Evolutionary conservation across 2,329 filamentous ascomycete genomes (phyloP).

Genomic region (Talaromyces piceae): DNA sequence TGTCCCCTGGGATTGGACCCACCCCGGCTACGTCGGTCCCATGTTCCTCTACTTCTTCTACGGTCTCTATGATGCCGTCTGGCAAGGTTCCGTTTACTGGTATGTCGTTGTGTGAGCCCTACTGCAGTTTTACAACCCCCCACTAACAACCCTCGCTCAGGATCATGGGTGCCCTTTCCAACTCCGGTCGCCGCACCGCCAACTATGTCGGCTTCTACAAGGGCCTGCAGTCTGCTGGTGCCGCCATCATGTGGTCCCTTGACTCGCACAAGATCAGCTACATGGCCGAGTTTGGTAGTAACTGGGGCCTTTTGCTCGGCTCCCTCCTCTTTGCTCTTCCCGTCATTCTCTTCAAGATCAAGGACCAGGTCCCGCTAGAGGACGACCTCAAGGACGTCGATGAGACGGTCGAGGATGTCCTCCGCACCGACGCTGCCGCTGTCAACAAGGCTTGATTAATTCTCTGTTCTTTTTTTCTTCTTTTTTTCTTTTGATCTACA

Average conservation of each 20-base stretch:
- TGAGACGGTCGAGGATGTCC: constrained; percentile 67
- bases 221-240: constrained; percentile 70
- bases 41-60: constrained; percentile 47
- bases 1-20: constrained; percentile 13
- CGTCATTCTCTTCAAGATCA: constrained; percentile 66
- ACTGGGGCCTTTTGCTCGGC: constrained; percentile 57
- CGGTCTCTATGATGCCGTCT: constrained; percentile 58
- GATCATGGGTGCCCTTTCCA: constrained; percentile 81
- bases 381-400: constrained; percentile 76
- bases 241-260: constrained; percentile 51
- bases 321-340: constrained; percentile 65
- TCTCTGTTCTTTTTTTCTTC: not conserved
- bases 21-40: constrained; percentile 14
- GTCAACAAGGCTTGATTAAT: not conserved
- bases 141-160: constrained; percentile 22
- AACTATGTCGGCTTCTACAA: constrained; percentile 82
- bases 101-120: constrained; percentile 23
- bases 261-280: constrained; percentile 44
- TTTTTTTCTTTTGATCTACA: no score
- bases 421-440: constrained; percentile 16
- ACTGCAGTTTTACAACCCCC: not conserved
- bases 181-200: constrained; percentile 76
- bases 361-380: constrained; percentile 65
- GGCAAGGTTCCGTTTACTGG: constrained; percentile 78
- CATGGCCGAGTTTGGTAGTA: constrained; percentile 58